Base-by-base conservation (phyloP, 306 rosid genomes). In the Acacia acuminata region DNA sequence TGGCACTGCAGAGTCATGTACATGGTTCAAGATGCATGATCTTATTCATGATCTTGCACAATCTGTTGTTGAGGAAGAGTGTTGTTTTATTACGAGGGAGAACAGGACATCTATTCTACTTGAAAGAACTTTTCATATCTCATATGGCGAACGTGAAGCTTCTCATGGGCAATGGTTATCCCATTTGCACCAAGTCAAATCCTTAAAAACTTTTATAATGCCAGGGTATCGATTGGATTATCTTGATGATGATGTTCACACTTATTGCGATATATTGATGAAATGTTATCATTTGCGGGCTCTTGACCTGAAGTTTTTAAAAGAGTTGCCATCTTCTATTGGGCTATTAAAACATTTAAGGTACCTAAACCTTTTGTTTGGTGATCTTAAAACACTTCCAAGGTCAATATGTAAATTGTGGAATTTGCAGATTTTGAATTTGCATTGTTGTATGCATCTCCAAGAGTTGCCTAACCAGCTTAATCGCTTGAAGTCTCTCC, bases 381-480 rank as follows among this genome's bases (percentile, higher is more conserved):
- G 86, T 25, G 0, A 0, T 0, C 79, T 84, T 53, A 13, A 10
- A 65, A 56, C 48, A 15, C 53, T 84, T 60, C 84, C 84, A 1
- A 45, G 71, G 20, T 71, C 82, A 0, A 32, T 78, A 0, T 63
- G 75, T 24, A 38, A 8, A 0, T 1, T 84, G 8, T 60, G 20
- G 67, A 84, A 82, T 24, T 65, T 82, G 40, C 80, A 78, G 3
- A 74, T 43, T 1, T 71, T 87, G 74, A 75, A 77, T 6, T 70
- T 87, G 32, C 63, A 81, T 0, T 0, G 0, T 0, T 87, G 82
- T 73, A 0, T 0, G 0, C 0, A 0, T 25, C 77, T 82, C 3
- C 12, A 34, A 20, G 15, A 44, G 34, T 79, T 79, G 10, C 84
- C 86, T 0, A 7, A 50, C 1, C 8, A 13, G 2, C 27, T 82